Percentiles rank a stretch among this genome's conserved stretches.
Conservation (phyloP, 805 yeast genomes). For the Yarrowia sp. region DNA sequence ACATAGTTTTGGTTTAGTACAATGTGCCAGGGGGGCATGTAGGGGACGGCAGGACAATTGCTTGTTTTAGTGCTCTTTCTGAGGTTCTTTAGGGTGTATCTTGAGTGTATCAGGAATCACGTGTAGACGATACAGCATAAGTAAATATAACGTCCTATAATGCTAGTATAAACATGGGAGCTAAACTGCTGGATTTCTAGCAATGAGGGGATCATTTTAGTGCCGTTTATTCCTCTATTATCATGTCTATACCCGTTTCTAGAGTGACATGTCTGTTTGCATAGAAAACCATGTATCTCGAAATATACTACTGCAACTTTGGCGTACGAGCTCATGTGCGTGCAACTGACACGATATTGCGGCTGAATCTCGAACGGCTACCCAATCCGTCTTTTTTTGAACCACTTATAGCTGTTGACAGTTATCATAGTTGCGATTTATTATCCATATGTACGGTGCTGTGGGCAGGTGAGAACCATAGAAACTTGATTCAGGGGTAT, state of each 20-base stretch:
- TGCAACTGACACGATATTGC: neutral
- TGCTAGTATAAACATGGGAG: too few relatives aligned
- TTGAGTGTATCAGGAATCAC: too few relatives aligned
- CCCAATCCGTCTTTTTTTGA: neutral
- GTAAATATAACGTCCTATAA: too few relatives aligned
- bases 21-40: conserved; percentile 2
- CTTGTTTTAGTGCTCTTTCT: neutral
- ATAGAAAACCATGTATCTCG: neutral
- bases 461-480: too few relatives aligned
- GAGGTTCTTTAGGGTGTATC: too few relatives aligned
- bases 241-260: neutral
- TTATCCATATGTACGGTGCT: neutral
- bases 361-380: neutral
- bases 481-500: too few relatives aligned
- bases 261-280: neutral
- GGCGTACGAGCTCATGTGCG: neutral
- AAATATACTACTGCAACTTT: neutral
- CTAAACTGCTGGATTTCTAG: too few relatives aligned
- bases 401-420: neutral
- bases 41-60: neutral
- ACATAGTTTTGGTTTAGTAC: too few relatives aligned
- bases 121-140: too few relatives aligned
- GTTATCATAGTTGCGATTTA: neutral
- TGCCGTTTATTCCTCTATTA: too few relatives aligned
- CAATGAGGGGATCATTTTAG: too few relatives aligned